A percentile compares a stretch with the other conserved stretches of the same genome.
Conservation (phyloP, 2,329 filamentous ascomycete species). For the Colletotrichum lentis region DNA sequence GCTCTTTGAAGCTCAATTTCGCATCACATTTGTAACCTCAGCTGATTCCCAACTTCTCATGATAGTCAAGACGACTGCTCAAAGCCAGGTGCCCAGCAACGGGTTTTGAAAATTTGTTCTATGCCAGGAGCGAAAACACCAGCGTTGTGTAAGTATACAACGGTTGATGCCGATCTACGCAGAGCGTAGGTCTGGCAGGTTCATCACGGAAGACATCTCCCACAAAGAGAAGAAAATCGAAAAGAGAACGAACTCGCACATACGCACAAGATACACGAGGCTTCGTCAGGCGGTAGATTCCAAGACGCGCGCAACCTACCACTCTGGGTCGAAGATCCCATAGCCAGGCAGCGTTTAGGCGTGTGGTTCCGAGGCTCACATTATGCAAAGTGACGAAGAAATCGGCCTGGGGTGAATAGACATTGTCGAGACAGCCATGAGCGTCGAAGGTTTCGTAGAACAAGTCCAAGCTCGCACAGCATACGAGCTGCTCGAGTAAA, state of each 20-base stretch:
- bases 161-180: conserved; percentile 37
- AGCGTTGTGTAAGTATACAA: conserved; percentile 23
- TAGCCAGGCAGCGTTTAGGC: no score
- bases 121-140: conserved; percentile 39
- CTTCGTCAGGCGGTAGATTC: background rate
- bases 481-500: no score
- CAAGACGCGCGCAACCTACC: background rate
- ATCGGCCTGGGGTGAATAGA: no score
- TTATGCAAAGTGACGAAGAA: background rate
- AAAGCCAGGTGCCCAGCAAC: conserved; percentile 40
- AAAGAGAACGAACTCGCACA: background rate
- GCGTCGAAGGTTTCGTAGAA: background rate
- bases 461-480: background rate
- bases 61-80: conserved; percentile 40
- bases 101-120: conserved; percentile 33
- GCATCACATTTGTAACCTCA: conserved; percentile 34
- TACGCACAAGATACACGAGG: background rate
- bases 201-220: background rate
- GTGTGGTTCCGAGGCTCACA: background rate
- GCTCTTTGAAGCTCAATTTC: background rate
- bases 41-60: conserved; percentile 41
- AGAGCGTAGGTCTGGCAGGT: conserved; percentile 34
- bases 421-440: no score
- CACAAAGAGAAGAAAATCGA: background rate
- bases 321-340: no score